These are phyloP conservation scores for Flaveria sonorensis DNA, from an alignment of 129 eudicot species.

Conservation along the genomic window DNA sequence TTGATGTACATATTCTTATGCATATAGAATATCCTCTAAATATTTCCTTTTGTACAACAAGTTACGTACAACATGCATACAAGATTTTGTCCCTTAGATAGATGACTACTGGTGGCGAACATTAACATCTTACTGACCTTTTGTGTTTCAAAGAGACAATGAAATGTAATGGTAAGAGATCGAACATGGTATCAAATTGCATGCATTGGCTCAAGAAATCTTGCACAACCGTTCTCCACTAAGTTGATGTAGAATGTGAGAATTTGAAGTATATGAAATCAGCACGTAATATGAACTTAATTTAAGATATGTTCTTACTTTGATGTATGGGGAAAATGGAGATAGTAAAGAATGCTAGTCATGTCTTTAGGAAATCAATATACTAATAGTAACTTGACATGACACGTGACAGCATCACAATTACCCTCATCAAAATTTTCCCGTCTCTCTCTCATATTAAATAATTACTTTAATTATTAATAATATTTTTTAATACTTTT, in stretches of 20 bases:
- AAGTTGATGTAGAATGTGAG: neutral
- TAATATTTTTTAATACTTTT: too few species aligned
- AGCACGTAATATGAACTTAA: neutral
- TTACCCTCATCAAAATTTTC: too few species aligned
- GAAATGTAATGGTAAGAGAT: conserved; percentile 13
- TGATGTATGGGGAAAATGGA: neutral
- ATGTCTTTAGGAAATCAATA: neutral
- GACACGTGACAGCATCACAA: too few species aligned
- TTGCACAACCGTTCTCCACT: neutral
- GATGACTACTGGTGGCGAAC: conserved; percentile 6
- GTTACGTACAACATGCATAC: conserved; percentile 7
- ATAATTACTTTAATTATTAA: too few species aligned
- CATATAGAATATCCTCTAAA: conserved; percentile 32
- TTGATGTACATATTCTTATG: conserved; percentile 24
- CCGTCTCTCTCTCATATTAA: too few species aligned
- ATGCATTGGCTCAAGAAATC: conserved; percentile 20
- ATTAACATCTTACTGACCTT: conserved; percentile 17
- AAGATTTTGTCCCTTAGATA: neutral
- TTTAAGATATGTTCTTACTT: neutral
- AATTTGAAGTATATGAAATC: neutral
- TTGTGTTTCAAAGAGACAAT: conserved; percentile 31
- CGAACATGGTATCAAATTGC: neutral
- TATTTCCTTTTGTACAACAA: conserved; percentile 11
- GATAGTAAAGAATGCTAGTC: neutral
- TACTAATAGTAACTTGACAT: too few species aligned